Evolutionary conservation across 2,329 filamentous ascomycete species (phyloP).

Genomic region (Diaporthe sp.): DNA sequence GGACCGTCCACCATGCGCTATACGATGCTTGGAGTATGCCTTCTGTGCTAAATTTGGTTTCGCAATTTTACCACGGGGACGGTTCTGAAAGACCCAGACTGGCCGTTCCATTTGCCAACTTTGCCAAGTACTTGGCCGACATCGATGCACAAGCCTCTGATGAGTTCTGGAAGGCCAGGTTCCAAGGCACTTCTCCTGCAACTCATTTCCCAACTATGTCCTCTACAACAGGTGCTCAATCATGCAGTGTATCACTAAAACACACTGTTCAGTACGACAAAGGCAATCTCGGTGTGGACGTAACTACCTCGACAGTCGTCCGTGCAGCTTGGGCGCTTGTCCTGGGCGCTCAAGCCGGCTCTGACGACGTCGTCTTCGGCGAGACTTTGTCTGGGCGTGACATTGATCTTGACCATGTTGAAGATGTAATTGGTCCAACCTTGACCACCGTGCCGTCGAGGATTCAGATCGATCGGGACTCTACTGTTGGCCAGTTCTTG

Average conservation of each 20-base stretch:
- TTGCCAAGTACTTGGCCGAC: constrained; percentile 8
- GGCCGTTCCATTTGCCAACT: constrained; percentile 8
- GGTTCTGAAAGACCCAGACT: no score
- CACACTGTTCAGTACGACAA: not conserved
- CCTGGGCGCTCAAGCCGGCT: not conserved
- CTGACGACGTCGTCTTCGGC: constrained; percentile 11
- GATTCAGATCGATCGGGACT: constrained; percentile 37
- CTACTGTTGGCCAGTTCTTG: constrained; percentile 47
- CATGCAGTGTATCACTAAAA: not conserved
- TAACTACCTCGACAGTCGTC: constrained; percentile 51
- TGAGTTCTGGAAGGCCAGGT: constrained; percentile 9
- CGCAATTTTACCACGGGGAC: constrained; percentile 49
- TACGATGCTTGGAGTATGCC: constrained; percentile 69
- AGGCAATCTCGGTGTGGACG: not conserved
- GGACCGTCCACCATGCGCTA: constrained; percentile 64
- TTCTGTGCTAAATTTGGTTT: constrained; percentile 59
- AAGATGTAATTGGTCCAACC: constrained; percentile 43
- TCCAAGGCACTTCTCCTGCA: constrained; percentile 1
- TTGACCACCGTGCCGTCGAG: constrained; percentile 70
- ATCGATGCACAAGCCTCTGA: not conserved
- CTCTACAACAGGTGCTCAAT: not conserved
- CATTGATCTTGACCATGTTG: constrained; percentile 21
- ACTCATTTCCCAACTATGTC: not conserved
- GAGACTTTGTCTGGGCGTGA: constrained; percentile 26
- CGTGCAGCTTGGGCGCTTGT: constrained; percentile 36